Conservation (phyloP, 805 yeast species). For the Sugiyamaella qingdaonensis region DNA sequence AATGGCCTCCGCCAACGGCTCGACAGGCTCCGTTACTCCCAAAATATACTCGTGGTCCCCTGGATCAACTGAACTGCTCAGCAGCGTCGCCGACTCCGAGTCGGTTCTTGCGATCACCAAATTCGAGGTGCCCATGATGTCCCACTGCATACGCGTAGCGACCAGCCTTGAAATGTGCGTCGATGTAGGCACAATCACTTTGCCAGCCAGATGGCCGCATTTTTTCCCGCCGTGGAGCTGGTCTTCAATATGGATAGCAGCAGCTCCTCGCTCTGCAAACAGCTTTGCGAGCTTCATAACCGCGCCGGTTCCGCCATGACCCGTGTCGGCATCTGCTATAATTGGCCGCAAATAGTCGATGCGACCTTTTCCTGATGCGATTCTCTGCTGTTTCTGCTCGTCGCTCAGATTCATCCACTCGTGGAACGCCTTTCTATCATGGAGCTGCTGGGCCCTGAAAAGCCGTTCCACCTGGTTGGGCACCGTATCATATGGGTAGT, state of each 20-base stretch:
- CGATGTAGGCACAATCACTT: constrained; percentile 56
- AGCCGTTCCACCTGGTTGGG: constrained; percentile 62
- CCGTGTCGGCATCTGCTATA: constrained; percentile 65
- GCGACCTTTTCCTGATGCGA: constrained; percentile 26
- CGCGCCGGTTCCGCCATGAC: constrained; percentile 59
- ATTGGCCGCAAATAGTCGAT: constrained; percentile 58
- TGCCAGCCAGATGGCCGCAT: constrained; percentile 62
- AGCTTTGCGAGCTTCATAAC: constrained; percentile 62
- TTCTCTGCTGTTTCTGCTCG: constrained; percentile 26
- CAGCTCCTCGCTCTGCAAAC: constrained; percentile 65
- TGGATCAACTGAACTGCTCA: constrained; percentile 51
- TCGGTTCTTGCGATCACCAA: constrained; percentile 59
- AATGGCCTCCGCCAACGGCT: constrained; percentile 45
- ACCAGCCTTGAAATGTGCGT: constrained; percentile 51
- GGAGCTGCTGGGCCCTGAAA: constrained; percentile 54
- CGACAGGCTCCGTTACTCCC: constrained; percentile 41
- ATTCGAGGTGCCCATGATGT: constrained; percentile 56
- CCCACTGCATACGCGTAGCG: constrained; percentile 63
- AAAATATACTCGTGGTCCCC: constrained; percentile 53
- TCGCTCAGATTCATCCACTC: constrained; percentile 34
- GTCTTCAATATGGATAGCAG: constrained; percentile 63
- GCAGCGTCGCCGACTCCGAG: constrained; percentile 50
- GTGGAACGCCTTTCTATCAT: constrained; percentile 48
- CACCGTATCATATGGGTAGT: constrained; percentile 64
- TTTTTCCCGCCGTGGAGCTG: constrained; percentile 63